Conservation (phyloP, 257 asterid genomes). For the Striga asiatica region DNA sequence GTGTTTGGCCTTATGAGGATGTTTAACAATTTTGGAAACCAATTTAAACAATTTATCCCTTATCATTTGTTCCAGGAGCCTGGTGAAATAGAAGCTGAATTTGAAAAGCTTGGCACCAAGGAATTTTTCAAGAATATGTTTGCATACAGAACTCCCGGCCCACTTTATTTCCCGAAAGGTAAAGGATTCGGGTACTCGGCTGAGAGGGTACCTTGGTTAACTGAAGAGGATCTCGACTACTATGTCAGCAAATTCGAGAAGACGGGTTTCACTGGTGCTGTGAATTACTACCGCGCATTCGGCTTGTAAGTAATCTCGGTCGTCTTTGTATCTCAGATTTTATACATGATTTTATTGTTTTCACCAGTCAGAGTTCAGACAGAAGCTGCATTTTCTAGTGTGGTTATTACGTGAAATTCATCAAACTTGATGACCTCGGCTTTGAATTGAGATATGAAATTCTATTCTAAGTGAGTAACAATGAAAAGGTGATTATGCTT, state of each 20-base stretch:
- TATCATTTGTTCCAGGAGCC: constrained; percentile 44
- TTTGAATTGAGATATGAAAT: too few relatives aligned
- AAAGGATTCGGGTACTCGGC: constrained; percentile 33
- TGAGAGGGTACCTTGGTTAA: constrained; percentile 46
- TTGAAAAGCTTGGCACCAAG: constrained; percentile 40
- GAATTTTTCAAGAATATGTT: constrained; percentile 38
- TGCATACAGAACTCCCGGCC: constrained; percentile 36
- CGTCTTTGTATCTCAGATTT: not conserved
- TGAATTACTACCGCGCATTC: constrained; percentile 65
- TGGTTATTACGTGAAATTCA: too few relatives aligned
- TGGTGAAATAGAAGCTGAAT: constrained; percentile 66
- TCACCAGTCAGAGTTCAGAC: not conserved
- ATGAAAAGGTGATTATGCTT: too few relatives aligned
- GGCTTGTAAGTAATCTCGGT: constrained; percentile 24
- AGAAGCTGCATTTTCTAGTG: too few relatives aligned
- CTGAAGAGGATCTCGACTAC: constrained; percentile 56
- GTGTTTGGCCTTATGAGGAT: too few relatives aligned
- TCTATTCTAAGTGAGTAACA: too few relatives aligned
- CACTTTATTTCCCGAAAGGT: constrained; percentile 45
- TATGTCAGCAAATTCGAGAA: constrained; percentile 35
- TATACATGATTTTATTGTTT: not conserved
- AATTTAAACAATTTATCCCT: not conserved
- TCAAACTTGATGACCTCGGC: too few relatives aligned
- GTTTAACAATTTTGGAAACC: too few relatives aligned
- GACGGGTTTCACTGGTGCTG: constrained; percentile 71